Base-by-base conservation (phyloP, 1,284 basidiomycete genomes). In the Volvariella volvacea region DNA sequence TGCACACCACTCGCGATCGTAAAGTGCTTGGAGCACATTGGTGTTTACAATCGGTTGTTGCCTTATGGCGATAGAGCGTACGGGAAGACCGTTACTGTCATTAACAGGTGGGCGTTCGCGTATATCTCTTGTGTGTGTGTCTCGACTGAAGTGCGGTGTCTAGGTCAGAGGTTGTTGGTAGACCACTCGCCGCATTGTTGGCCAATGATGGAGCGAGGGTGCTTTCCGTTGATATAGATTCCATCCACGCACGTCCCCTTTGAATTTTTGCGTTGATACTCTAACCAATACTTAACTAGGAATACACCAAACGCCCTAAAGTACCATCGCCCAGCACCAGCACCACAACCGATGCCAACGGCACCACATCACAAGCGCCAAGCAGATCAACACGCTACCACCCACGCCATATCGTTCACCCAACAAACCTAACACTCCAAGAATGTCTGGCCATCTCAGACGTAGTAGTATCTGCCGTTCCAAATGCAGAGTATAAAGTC, bases 1-100 rank as follows among this genome's bases (percentile, higher is more conserved):
- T 99, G 95, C 65, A 99, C 95, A 1, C 94, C 95, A 0, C 78
- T 99, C 19, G 95, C 92, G 1, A 88, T 98, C 59, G 94, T 95
- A 52, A 99, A 99, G 68, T 91, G 84, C 50, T 74, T 99, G 22
- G 95, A 99, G 61, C 76, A 85, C 52, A 73, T 88, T 37, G 88
- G 92, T 10, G 91, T 97, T 12, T 99, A 99, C 71, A 97, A 97
- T 66, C 82, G 67, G 52, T 76, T 96, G 46, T 73, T 98, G 20
- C 83, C 88, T 1, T 98, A 97, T 62, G 95, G 95, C 16, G 93
- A 97, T 65, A 81, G 93, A 20, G 92, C 93, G 3, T 92, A 93
- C 57, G 95, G 95, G 12, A 91, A 84, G 62, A 95, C 86, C 1
- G 73, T 99, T 52, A 94, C 94, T 3, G 88, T 99, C 30, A 88